A percentile compares a stretch with the other conserved stretches of the same genome.
phyloP scores from a whole-genome alignment of 2,329 filamentous ascomycete species.

The Pyricularia sp. region DNA sequence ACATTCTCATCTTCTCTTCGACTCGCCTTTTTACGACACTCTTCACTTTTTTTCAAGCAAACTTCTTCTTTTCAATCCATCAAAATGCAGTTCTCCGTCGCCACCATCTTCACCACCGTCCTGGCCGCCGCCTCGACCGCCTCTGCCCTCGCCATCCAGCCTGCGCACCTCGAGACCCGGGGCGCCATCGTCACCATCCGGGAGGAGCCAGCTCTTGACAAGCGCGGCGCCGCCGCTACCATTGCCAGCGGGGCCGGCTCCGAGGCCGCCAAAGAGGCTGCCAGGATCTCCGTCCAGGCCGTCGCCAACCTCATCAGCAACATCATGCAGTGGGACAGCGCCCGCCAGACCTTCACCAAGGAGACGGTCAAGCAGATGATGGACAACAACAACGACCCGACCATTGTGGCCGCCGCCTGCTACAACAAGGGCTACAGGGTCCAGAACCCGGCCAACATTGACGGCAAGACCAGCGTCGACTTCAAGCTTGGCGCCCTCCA shows the following conservation, averaged over 20 bases:
- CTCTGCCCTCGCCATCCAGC: background rate
- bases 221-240: background rate
- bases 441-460: background rate
- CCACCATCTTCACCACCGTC: background rate
- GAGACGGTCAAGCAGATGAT: background rate
- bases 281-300: background rate
- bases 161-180: background rate
- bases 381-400: background rate
- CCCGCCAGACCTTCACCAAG: slow-evolving; percentile 1
- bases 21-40: too few relatives aligned
- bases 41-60: background rate
- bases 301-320: background rate
- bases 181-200: background rate
- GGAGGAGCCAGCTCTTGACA: background rate
- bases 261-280: background rate
- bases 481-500: background rate
- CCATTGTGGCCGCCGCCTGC: background rate
- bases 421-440: background rate
- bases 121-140: background rate
- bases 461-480: background rate
- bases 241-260: background rate
- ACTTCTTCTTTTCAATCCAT: background rate
- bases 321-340: background rate
- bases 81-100: slow-evolving; percentile 1
- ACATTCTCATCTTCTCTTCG: too few relatives aligned